Conservation (phyloP, 345 rosid species). For the Heritiera fomes region DNA sequence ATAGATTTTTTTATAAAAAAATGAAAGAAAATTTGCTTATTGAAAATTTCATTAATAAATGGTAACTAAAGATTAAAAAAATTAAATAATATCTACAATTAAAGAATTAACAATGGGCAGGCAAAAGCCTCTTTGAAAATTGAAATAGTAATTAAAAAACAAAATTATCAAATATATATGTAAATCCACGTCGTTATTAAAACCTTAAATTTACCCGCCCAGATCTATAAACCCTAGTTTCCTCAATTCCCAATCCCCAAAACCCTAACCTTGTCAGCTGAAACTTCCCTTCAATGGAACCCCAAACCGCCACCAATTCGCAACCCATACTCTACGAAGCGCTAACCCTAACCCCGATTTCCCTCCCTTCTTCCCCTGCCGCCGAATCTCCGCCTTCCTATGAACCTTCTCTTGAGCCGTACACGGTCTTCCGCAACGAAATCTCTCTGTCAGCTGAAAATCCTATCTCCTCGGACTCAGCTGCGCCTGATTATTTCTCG, state of each 20-base stretch:
- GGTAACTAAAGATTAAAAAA: background rate
- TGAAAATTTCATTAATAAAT: too few relatives aligned
- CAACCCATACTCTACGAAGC: constrained; percentile 54
- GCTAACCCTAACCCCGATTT: constrained; percentile 8
- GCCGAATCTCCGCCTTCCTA: constrained; percentile 27
- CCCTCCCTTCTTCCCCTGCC: constrained; percentile 32
- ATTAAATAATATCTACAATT: too few relatives aligned
- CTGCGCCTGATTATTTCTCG: constrained; percentile 67
- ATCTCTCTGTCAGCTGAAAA: constrained; percentile 45
- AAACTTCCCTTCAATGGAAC: background rate
- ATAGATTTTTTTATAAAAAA: too few relatives aligned
- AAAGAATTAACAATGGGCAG: background rate
- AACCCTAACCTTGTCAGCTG: background rate
- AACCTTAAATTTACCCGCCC: background rate
- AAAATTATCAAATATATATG: background rate
- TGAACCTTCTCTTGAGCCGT: constrained; percentile 38
- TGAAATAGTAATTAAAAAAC: too few relatives aligned
- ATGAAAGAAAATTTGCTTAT: too few relatives aligned
- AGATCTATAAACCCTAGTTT: background rate
- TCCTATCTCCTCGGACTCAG: constrained; percentile 33
- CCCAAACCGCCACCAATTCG: constrained; percentile 30
- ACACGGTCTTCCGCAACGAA: constrained; percentile 73
- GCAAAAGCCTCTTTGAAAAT: background rate
- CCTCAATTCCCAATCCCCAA: background rate
- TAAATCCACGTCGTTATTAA: constrained; percentile 11